Conservation (phyloP, 495 filamentous ascomycete genomes). For the Talaromyces wortmannii region DNA sequence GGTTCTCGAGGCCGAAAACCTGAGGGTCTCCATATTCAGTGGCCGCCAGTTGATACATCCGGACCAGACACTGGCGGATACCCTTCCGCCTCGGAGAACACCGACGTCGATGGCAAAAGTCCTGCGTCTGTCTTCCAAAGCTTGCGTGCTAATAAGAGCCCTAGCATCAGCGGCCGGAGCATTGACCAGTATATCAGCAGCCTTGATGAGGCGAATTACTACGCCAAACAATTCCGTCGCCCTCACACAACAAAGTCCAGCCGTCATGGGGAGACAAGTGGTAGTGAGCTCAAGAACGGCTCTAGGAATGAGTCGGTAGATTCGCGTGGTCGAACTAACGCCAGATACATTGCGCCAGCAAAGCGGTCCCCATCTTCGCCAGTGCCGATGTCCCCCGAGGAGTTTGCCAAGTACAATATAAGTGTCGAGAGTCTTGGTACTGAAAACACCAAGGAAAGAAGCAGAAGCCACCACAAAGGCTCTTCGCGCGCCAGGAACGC, state of each 20-base stretch:
- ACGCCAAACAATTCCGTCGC: constrained; percentile 48
- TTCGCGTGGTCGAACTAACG: constrained; percentile 56
- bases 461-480: constrained; percentile 29
- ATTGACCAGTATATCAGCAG: constrained; percentile 86
- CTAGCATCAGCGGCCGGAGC: constrained; percentile 53
- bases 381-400: constrained; percentile 86
- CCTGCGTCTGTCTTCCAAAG: constrained; percentile 42
- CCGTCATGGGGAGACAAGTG: constrained; percentile 41
- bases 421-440: constrained; percentile 36
- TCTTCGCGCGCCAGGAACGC: constrained; percentile 20
- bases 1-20: constrained; percentile 77
- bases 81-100: constrained; percentile 3
- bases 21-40: constrained; percentile 68
- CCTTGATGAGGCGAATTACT: constrained; percentile 66
- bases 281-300: constrained; percentile 38
- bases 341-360: constrained; percentile 68
- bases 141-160: constrained; percentile 39
- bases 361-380: constrained; percentile 88
- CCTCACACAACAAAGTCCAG: constrained; percentile 56
- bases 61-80: constrained; percentile 2
- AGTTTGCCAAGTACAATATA: constrained; percentile 53
- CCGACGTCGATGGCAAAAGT: constrained; percentile 36
- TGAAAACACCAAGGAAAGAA: constrained; percentile 29
- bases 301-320: constrained; percentile 59
- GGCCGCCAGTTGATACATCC: constrained; percentile 41